phyloP scores from a whole-genome alignment of 768 basidiomycete species.

The Kwoniella europaea region DNA sequence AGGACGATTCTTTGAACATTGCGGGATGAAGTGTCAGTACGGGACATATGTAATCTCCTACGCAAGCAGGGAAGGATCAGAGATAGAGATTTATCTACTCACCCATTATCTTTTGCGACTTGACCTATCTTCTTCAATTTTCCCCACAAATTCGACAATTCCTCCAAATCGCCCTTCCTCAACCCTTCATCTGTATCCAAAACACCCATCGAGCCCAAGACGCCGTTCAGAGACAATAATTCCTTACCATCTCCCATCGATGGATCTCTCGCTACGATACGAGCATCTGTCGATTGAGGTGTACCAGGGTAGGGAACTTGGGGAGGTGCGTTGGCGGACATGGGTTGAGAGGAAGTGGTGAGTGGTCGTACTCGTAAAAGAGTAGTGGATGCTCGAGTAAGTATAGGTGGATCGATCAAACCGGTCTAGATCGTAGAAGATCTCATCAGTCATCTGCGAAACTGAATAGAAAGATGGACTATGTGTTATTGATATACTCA shows the following conservation, averaged over 20 bases:
- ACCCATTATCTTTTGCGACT: slow-evolving; percentile 63
- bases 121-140: slow-evolving; percentile 71
- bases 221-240: slow-evolving; percentile 41
- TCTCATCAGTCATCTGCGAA: neutral
- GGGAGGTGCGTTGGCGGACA: slow-evolving; percentile 55
- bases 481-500: slow-evolving; percentile 54
- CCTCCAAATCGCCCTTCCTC: slow-evolving; percentile 65
- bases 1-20: slow-evolving; percentile 65
- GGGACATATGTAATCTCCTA: neutral
- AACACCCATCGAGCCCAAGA: slow-evolving; percentile 43
- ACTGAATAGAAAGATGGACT: no score
- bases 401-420: slow-evolving; percentile 55
- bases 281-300: slow-evolving; percentile 59
- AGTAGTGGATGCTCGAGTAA: slow-evolving; percentile 56
- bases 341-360: slow-evolving; percentile 36
- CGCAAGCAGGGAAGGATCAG: neutral
- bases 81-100: slow-evolving; percentile 17
- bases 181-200: slow-evolving; percentile 59
- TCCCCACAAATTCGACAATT: slow-evolving; percentile 67
- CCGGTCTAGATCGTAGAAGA: slow-evolving; percentile 32
- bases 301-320: slow-evolving; percentile 43
- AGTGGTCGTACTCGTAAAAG: slow-evolving; percentile 53
- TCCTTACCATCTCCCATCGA: slow-evolving; percentile 17
- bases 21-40: no score
- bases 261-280: slow-evolving; percentile 64